Base-by-base conservation (phyloP, 371 early-diverging fungal genomes). In the Circinella minor region DNA sequence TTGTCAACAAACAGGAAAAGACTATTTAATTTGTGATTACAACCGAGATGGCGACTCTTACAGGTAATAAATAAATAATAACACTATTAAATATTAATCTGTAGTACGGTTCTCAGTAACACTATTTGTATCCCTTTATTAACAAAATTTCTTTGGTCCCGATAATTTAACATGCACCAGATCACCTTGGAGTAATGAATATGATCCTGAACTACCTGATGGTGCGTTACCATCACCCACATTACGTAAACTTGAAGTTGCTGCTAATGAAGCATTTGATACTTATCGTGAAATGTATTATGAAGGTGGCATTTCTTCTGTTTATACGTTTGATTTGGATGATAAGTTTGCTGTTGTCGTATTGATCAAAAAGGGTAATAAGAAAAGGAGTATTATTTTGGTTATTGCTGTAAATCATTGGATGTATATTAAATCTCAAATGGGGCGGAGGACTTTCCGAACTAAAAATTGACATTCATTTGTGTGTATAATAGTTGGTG, bases 141-240 rank as follows among this genome's bases (percentile, higher is more conserved):
- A 27, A 27, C 27, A 27, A 1, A 27, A 27, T 27, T 27, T 27
- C 27, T 27, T 2, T 27, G 27, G 27, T 27, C 27, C 36, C 3
- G 59, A 17, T 36, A 63, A 49, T 9, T 36, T 15, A 36, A 5
- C 43, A 54, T 15, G 49, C 74, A 51, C 8, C 8, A 94, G 95
- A 69, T 98, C 98, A 10, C 99, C 99, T 46, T 98, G 98, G 98
- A 92, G 95, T 38, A 96, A 96, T 77, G 92, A 95, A 74, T 98
- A 95, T 78, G 93, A 95, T 39, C 97, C 98, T 17, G 89, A 93
- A 39, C 74, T 95, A 62, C 77, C 85, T 9, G 97, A 96, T 73
- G 95, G 93, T 17, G 87, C 87, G 43, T 66, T 87, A 37, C 98
- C 99, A 13, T 92, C 96, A 1, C 75, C 88, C 18, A 81, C 88